A percentile compares a stretch with the other conserved stretches of the same genome.
phyloP scores from a whole-genome alignment of 345 rosid species.

The Salix koriyanagi region DNA sequence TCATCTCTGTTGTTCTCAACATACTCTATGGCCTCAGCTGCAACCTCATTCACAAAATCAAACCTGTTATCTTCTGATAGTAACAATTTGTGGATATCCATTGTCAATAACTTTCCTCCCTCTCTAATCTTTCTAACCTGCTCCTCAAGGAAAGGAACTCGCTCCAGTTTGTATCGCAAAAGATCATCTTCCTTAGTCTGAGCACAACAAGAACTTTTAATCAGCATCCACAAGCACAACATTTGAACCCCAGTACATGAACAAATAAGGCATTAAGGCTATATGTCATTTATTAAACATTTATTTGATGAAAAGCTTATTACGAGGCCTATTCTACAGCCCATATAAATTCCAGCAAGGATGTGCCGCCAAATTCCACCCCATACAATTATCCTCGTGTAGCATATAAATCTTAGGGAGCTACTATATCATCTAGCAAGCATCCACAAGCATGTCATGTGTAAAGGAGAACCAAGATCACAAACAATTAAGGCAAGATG shows the following conservation, averaged over 20 bases:
- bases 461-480: neutral
- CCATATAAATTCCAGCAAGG: too few species aligned
- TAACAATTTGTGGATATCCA: conserved; percentile 69
- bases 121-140: conserved; percentile 69
- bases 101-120: conserved; percentile 51
- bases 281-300: too few species aligned
- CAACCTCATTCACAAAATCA: conserved; percentile 72
- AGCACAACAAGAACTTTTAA: conserved; percentile 6
- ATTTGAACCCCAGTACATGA: neutral
- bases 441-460: neutral
- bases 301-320: too few species aligned
- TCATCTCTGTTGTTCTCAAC: conserved; percentile 67
- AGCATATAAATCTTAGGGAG: neutral
- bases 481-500: neutral
- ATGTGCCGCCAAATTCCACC: too few species aligned
- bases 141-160: conserved; percentile 88
- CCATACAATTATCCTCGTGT: neutral
- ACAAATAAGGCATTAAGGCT: neutral
- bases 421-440: neutral
- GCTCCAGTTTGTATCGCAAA: conserved; percentile 48
- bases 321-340: too few species aligned
- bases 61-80: conserved; percentile 70
- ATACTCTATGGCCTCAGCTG: conserved; percentile 79
- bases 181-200: conserved; percentile 77
- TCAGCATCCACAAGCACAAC: neutral